Base-by-base conservation (phyloP, 2,329 filamentous ascomycete genomes). In the Madurella fahalii region DNA sequence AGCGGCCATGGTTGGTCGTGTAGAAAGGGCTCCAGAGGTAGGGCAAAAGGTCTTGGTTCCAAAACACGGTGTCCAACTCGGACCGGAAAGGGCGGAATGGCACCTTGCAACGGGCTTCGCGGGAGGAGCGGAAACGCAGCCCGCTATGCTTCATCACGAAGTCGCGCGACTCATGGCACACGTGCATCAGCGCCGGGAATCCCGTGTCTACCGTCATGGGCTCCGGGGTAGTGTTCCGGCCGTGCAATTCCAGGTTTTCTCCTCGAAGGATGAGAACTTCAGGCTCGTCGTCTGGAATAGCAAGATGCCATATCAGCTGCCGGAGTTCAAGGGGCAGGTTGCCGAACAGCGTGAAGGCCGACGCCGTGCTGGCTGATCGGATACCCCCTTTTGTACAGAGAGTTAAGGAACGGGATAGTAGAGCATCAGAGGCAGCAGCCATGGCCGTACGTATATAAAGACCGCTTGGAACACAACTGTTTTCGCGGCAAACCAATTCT, bases 141-240 rank as follows among this genome's bases (percentile, higher is more conserved):
- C 42, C 20, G 50, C 42, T 20, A 18, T 46, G 42, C n/a, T 40
- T 15, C 18, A 40, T 42, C 12, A 25, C 37, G 16, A 41, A 52
- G 20, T 32, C 42, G 42, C 50, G 42, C 50, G 42, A 52, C 50
- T 52, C 50, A 32, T 9, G 43, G 34, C 50, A 52, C 8, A 32
- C 25, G 43, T 52, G 50, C 34, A 52, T 47, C 42, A 52, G n/a
- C 11, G 16, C 34, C 9, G 50, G 50, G 31, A 46, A 52, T 13
- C n/a, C 50, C 20, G 43, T 52, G 11, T 52, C 42, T 1, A 52
- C 50, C 50, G 39, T 41, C 50, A 41, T 18, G 5, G 50, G 43
- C 43, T 32, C 25, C 13, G 9, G 50, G 4, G 41, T 9, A 11
- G 5, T 8, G 32, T 32, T 4, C 20, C 13, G 18, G 42, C 5